These are phyloP conservation scores for Chalaropsis ovoidea DNA, from an alignment of 2,329 filamentous ascomycete species.

Conservation along the genomic window DNA sequence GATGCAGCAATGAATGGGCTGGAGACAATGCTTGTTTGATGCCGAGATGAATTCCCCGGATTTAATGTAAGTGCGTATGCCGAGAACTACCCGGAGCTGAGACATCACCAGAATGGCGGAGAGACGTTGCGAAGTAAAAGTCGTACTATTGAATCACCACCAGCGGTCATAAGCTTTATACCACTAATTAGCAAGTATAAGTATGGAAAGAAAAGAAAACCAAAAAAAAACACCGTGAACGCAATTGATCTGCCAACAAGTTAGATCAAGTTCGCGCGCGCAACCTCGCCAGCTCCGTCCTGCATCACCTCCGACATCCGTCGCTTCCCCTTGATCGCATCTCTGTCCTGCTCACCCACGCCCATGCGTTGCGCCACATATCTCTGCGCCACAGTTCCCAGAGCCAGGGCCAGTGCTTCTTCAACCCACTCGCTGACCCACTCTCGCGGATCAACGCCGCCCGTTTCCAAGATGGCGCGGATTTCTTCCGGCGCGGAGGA, in stretches of 20 bases:
- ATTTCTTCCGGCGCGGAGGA: conserved; percentile 60
- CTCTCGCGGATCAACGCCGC: conserved; percentile 79
- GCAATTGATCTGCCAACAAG: not conserved
- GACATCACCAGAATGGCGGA: not conserved
- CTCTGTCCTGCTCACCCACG: conserved; percentile 62
- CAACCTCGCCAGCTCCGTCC: conserved; percentile 50
- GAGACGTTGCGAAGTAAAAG: not conserved
- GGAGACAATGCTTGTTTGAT: too few species aligned
- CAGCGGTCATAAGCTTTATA: not conserved
- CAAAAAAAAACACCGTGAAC: not conserved
- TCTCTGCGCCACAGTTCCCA: conserved; percentile 82
- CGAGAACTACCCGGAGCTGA: not conserved
- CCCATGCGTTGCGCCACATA: conserved; percentile 95
- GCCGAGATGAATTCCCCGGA: too few species aligned
- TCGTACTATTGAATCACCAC: not conserved
- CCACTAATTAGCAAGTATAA: not conserved
- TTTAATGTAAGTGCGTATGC: not conserved
- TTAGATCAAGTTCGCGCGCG: conserved; percentile 47
- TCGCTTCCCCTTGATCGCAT: conserved; percentile 51
- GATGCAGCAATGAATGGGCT: too few species aligned
- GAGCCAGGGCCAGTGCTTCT: conserved; percentile 64
- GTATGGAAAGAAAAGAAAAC: not conserved
- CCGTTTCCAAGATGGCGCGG: conserved; percentile 64
- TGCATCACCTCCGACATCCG: conserved; percentile 46
- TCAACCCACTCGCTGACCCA: conserved; percentile 98